Base-by-base conservation (phyloP, 2,329 filamentous ascomycete genomes). In the Ascochyta viciae-villosae region DNA sequence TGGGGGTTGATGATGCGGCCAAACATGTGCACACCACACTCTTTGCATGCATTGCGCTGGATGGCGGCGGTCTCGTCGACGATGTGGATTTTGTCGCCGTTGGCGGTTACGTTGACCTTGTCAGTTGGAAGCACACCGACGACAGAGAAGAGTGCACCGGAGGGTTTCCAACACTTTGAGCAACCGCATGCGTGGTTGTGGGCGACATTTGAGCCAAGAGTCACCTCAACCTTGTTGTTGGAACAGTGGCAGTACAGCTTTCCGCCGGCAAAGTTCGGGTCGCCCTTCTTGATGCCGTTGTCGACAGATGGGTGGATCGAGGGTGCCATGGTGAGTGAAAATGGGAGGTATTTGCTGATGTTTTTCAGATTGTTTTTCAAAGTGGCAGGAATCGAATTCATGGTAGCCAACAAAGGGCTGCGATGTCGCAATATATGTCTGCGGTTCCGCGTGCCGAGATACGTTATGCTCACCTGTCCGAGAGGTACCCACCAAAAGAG, bases 181-280 rank as follows among this genome's bases (percentile, higher is more conserved):
- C 87, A 89, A 60, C 87, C 87, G 75, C 87, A 89, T 51, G 85
- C 86, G 76, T 90, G 87, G 79, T 90, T 89, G 79, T 89, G 86
- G 2, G 81, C 77, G 52, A 90, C 83, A 64, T 89, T 85, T 69
- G 82, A 77, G 54, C 65, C 72, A 35, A 89, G 79, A 0, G 80
- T 81, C 22, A 89, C 80, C 66, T 85, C 82, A 56, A 89, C 84
- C 24, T 82, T 82, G 71, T 81, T 72, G 59, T 64, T 76, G 10
- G 74, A 51, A 78, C 87, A 90, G 66, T 83, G 82, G 80, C 87
- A 89, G 72, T 78, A 78, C 8, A 89, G 81, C 48, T 80, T 86
- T 54, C 87, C 87, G 54, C 87, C 87, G 0, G 79, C 41, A 74
- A 86, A 86, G 74, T 78, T 77, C 29, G 80, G 47, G 47, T 77